phyloP scores from a whole-genome alignment of 108 stramenopile species.

The Parietichytrium sp. region DNA sequence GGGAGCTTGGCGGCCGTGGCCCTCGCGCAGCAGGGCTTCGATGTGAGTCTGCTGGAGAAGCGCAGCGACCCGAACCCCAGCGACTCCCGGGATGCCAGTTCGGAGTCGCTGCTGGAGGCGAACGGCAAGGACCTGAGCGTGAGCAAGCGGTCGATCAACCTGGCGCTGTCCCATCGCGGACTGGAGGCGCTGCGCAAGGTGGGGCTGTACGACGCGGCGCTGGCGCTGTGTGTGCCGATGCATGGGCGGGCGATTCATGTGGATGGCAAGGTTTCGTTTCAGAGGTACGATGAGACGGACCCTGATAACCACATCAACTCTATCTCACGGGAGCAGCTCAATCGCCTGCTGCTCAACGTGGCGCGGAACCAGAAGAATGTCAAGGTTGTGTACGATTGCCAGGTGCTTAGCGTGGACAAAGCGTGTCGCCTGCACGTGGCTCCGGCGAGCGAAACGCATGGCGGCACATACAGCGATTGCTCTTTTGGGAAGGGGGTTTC shows the following conservation, averaged over 20 bases:
- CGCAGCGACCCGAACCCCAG: not conserved
- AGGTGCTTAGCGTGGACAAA: slow-evolving; percentile 8
- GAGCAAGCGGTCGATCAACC: slow-evolving; percentile 49
- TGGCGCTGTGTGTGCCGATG: slow-evolving; percentile 17
- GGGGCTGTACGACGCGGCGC: slow-evolving; percentile 24
- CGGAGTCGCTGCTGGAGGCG: too few relatives aligned
- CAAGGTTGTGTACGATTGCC: not conserved
- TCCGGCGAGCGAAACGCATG: not conserved
- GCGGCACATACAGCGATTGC: slow-evolving; percentile 19
- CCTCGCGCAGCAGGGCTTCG: not conserved
- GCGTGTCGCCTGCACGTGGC: not conserved
- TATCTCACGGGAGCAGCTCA: slow-evolving; percentile 42
- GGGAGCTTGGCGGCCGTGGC: not conserved
- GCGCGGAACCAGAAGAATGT: not conserved
- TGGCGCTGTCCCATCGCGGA: slow-evolving; percentile 48
- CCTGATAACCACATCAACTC: slow-evolving; percentile 30
- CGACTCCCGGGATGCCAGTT: not conserved
- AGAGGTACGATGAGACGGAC: slow-evolving; percentile 45
- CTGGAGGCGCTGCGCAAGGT: slow-evolving; percentile 29
- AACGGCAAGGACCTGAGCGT: slow-evolving; percentile 10
- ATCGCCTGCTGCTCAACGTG: slow-evolving; percentile 31
- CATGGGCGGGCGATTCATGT: slow-evolving; percentile 45
- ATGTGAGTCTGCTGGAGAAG: slow-evolving; percentile 11
- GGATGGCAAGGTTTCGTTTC: slow-evolving; percentile 24
- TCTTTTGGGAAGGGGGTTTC: not conserved